Percentiles rank a stretch among this genome's conserved stretches.
Evolutionary conservation across 805 yeast genomes (phyloP).

Genomic region (Saturnispora diversa): DNA sequence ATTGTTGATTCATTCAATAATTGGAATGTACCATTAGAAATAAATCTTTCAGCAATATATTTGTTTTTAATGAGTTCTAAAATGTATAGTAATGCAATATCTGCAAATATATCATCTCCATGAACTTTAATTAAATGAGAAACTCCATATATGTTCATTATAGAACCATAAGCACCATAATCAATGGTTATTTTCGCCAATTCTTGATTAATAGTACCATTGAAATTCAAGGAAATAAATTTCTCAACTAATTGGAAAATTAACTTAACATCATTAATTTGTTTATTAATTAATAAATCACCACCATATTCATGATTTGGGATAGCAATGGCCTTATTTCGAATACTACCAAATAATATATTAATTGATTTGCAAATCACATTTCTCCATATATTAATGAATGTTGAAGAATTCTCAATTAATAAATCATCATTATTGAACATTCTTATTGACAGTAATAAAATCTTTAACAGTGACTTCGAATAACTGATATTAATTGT

Average conservation of each 20-base stretch:
- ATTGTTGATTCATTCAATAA: slow-evolving; percentile 68
- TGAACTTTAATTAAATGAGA: slow-evolving; percentile 54
- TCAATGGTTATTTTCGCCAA: slow-evolving; percentile 47
- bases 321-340: slow-evolving; percentile 42
- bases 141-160: slow-evolving; percentile 58
- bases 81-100: slow-evolving; percentile 57
- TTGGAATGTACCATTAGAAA: slow-evolving; percentile 55
- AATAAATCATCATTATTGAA: slow-evolving; percentile 34
- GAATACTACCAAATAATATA: slow-evolving; percentile 48
- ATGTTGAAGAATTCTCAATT: slow-evolving; percentile 40
- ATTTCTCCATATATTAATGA: slow-evolving; percentile 51
- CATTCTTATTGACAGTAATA: slow-evolving; percentile 41
- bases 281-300: slow-evolving; percentile 35
- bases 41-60: slow-evolving; percentile 57
- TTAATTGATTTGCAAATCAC: slow-evolving; percentile 63
- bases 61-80: slow-evolving; percentile 58
- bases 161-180: slow-evolving; percentile 52
- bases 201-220: slow-evolving; percentile 39
- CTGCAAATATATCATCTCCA: slow-evolving; percentile 64
- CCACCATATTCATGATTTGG: slow-evolving; percentile 31
- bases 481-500: slow-evolving; percentile 35
- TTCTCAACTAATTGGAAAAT: slow-evolving; percentile 58
- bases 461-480: slow-evolving; percentile 53
- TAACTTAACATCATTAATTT: slow-evolving; percentile 57
- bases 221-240: slow-evolving; percentile 42